Base-by-base conservation (phyloP, 1,284 basidiomycete species). In the Cronartium ribicola region DNA sequence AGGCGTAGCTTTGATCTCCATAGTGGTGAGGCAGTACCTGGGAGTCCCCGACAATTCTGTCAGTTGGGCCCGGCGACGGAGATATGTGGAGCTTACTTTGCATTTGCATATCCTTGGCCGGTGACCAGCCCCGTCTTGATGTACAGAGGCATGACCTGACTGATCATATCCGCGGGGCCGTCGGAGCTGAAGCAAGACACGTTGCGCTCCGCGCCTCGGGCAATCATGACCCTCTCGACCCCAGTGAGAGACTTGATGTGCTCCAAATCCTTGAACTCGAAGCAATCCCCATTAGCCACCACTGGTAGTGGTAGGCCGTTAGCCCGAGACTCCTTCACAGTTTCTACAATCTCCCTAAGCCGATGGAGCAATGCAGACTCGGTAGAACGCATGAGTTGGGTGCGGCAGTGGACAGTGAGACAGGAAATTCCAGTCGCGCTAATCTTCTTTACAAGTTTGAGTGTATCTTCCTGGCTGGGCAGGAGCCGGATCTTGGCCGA, bases 321-420 rank as follows among this genome's bases (percentile, higher is more conserved):
- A 2, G 5, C 29, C 14, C 51, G n/a, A 82, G 89, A 84, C 2
- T 83, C 83, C 70, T 87, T 85, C 43, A 92, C 90, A 78, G 89
- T 89, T 5, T 91, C 86, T 8, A 94, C 92, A 76, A 98, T 89
- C 78, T 94, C 93, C 62, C 84, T 84, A 79, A 99, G 81, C 61
- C 94, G 85, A 66, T 89, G 86, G 74, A 92, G 88, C 39, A 91
- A 82, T 0, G 96, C 96, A 14, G 84, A 84, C 79, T 97, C 92
- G 66, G 86, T 84, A 41, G 89, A 88, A 51, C 96, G 86, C 95
- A 98, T 98, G 76, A 88, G 89, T 79, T 91, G 86, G 71, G 95
- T 98, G 62, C 96, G 87, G 81, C 95, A 98, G 80, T 98, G 96
- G 0, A 99, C 89, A 0, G 94, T 98, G 76, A 99, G 83, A 48